These are phyloP conservation scores for Hygrocybe coccinea DNA, from an alignment of 768 basidiomycete species.

Conservation along the genomic window DNA sequence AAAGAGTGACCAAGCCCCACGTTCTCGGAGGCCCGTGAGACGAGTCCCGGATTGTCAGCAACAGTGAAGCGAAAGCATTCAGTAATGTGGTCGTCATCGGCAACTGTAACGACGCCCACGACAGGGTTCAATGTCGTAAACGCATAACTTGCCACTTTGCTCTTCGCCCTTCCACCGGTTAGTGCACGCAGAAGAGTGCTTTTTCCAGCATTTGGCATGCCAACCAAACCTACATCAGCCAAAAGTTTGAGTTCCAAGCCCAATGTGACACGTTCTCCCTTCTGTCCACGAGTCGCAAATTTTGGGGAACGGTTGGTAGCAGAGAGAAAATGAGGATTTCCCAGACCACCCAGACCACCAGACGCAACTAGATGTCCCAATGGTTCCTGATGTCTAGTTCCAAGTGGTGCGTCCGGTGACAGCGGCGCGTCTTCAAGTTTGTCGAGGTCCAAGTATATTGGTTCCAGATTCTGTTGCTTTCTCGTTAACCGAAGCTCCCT, in stretches of 20 bases:
- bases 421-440: conserved; percentile 35
- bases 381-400: conserved; percentile 47
- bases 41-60: conserved; percentile 94
- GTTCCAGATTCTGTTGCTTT: conserved; percentile 38
- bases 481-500: conserved; percentile 50
- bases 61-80: conserved; percentile 90
- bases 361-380: conserved; percentile 63
- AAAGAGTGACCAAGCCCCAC: conserved; percentile 93
- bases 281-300: conserved; percentile 73
- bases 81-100: conserved; percentile 64
- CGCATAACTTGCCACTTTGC: conserved; percentile 83
- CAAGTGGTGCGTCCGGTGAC: conserved; percentile 57
- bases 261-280: conserved; percentile 76
- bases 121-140: conserved; percentile 97
- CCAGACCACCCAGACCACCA: conserved; percentile 79
- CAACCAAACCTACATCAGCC: conserved; percentile 93
- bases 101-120: conserved; percentile 82
- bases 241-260: conserved; percentile 88
- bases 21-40: conserved; percentile 78
- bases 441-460: conserved; percentile 61
- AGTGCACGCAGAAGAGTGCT: conserved; percentile 88
- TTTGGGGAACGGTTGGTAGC: conserved; percentile 73
- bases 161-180: conserved; percentile 78
- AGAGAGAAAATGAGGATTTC: conserved; percentile 82
- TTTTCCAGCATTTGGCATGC: conserved; percentile 92